Evolutionary conservation across 257 asterid genomes (phyloP).

Genomic region (Marsdenia floribunda): DNA sequence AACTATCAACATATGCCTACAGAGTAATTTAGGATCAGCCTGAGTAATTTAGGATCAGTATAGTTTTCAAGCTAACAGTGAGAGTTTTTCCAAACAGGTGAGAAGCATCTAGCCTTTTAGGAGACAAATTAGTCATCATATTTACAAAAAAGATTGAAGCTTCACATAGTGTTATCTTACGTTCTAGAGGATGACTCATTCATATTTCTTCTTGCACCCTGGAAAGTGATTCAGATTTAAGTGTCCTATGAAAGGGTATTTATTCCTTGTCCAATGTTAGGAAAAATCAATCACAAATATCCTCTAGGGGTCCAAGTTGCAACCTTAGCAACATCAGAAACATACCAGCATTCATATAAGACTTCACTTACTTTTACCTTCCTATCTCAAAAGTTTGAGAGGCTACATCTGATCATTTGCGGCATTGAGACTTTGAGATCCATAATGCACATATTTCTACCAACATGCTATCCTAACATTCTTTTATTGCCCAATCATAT

Average conservation of each 20-base stretch:
- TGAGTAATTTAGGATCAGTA: background rate
- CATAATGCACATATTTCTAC: background rate
- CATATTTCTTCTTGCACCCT: background rate
- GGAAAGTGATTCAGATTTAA: background rate
- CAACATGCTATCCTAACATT: background rate
- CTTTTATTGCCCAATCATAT: background rate
- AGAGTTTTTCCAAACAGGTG: background rate
- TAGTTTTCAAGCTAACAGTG: background rate
- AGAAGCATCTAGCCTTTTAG: background rate
- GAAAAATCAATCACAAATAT: background rate
- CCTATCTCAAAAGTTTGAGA: background rate
- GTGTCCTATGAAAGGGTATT: background rate
- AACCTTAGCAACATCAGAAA: background rate
- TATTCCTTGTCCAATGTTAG: background rate
- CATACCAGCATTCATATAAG: background rate
- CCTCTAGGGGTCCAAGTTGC: background rate
- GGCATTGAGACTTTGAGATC: background rate
- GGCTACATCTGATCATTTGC: background rate
- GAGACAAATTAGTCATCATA: background rate
- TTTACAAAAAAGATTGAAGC: background rate
- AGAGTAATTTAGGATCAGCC: background rate
- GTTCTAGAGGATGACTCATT: background rate
- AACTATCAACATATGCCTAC: background rate
- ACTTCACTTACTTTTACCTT: background rate
- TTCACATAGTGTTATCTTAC: background rate